phyloP scores from a whole-genome alignment of 2,329 filamentous ascomycete genomes.

The Exophiala sp. region DNA sequence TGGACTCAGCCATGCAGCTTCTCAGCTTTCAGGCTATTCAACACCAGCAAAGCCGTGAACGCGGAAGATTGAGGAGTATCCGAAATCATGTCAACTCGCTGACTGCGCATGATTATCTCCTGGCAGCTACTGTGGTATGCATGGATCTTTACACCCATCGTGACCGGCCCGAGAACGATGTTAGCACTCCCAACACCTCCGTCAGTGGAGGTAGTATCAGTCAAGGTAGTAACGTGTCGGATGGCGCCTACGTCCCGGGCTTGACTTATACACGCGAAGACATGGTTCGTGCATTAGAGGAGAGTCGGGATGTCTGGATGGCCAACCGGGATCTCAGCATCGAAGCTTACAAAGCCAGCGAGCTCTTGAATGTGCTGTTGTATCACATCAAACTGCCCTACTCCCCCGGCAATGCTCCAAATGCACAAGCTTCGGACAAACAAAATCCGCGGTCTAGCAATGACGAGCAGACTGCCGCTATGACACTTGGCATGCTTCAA shows the following conservation, averaged over 20 bases:
- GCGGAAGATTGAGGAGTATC: conserved; percentile 67
- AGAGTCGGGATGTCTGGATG: conserved; percentile 75
- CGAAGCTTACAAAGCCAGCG: conserved; percentile 84
- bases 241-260: conserved; percentile 22
- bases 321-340: conserved; percentile 72
- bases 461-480: conserved; percentile 63
- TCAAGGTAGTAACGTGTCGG: conserved; percentile 21
- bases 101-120: conserved; percentile 78
- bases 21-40: conserved; percentile 74
- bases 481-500: conserved; percentile 67
- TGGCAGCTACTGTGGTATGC: conserved; percentile 79
- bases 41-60: conserved; percentile 68
- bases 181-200: conserved; percentile 42
- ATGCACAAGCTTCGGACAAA: conserved; percentile 8
- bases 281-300: conserved; percentile 73
- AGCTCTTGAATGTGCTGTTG: conserved; percentile 78
- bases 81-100: conserved; percentile 77
- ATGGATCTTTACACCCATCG: conserved; percentile 70
- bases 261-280: conserved; percentile 51
- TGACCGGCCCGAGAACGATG: conserved; percentile 41
- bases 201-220: conserved; percentile 26
- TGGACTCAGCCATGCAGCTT: conserved; percentile 81
- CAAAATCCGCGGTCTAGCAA: conserved; percentile 39
- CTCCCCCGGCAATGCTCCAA: conserved; percentile 27
- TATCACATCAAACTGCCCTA: conserved; percentile 59